Conservation (phyloP, 176 grass and related monocot species). For the Puccinellia tenuiflora region DNA sequence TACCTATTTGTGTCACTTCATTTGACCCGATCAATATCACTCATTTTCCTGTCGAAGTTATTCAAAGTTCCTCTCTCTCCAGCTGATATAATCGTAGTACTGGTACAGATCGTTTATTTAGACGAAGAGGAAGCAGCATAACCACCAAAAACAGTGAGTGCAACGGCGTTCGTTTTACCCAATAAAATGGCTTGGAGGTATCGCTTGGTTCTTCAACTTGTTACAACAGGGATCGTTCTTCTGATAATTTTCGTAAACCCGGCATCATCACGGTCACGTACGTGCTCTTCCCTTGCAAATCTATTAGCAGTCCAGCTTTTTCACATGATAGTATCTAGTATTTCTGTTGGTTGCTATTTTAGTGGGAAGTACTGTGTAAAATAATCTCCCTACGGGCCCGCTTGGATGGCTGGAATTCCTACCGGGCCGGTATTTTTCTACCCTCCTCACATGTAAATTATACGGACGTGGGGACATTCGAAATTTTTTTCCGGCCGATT, state of each 20-base stretch:
- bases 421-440: too few species aligned
- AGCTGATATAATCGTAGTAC: not conserved
- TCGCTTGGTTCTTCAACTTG: not conserved
- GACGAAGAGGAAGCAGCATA: not conserved
- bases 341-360: not conserved
- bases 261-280: not conserved
- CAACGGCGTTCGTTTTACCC: not conserved
- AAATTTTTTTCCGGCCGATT: too few species aligned
- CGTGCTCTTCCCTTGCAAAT: not conserved
- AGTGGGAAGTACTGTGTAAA: not conserved
- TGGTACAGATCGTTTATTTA: not conserved
- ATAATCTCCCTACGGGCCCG: constrained; percentile 3
- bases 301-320: not conserved
- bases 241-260: not conserved
- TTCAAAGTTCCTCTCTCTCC: not conserved
- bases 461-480: too few species aligned
- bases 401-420: too few species aligned
- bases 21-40: not conserved
- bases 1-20: not conserved
- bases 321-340: not conserved
- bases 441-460: too few species aligned
- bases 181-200: not conserved
- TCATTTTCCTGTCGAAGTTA: not conserved
- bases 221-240: not conserved
- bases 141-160: not conserved